Evolutionary conservation across 768 basidiomycete genomes (phyloP).

Genomic region (Pleurotus tuber-regium): DNA sequence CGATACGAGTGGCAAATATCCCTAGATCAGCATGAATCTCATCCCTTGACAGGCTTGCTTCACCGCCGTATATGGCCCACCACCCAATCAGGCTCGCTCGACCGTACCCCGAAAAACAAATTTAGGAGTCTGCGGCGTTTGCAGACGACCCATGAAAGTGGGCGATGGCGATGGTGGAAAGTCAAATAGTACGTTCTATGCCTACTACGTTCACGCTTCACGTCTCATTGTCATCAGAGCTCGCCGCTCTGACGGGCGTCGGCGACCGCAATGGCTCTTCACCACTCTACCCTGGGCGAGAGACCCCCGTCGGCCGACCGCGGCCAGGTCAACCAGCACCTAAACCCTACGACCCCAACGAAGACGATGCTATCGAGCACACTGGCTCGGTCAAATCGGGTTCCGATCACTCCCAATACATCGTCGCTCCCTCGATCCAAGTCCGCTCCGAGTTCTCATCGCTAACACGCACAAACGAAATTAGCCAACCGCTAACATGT

Average conservation of each 20-base stretch:
- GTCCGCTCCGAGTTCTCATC: constrained; percentile 91
- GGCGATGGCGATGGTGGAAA: constrained; percentile 84
- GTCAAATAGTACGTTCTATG: constrained; percentile 73
- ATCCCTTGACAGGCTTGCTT: constrained; percentile 75
- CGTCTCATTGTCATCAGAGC: constrained; percentile 51
- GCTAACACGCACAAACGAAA: constrained; percentile 64
- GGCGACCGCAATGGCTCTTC: constrained; percentile 54
- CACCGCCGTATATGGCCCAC: constrained; percentile 92
- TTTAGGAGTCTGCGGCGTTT: constrained; percentile 95
- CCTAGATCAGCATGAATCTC: too few relatives aligned
- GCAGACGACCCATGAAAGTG: constrained; percentile 94
- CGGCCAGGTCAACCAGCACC: constrained; percentile 27
- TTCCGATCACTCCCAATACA: constrained; percentile 55
- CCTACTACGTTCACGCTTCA: constrained; percentile 10
- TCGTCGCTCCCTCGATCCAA: constrained; percentile 91
- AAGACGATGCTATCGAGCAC: constrained; percentile 84
- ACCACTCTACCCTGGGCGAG: constrained; percentile 65
- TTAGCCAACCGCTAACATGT: constrained; percentile 82
- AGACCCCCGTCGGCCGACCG: constrained; percentile 47
- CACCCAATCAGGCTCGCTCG: constrained; percentile 54
- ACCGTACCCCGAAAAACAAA: constrained; percentile 68
- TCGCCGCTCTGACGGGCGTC: constrained; percentile 92
- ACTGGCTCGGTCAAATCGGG: constrained; percentile 46
- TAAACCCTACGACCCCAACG: constrained; percentile 64
- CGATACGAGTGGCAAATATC: too few relatives aligned